Conservation (phyloP, 2,329 filamentous ascomycete genomes). For the Arthrinium phaeospermum region DNA sequence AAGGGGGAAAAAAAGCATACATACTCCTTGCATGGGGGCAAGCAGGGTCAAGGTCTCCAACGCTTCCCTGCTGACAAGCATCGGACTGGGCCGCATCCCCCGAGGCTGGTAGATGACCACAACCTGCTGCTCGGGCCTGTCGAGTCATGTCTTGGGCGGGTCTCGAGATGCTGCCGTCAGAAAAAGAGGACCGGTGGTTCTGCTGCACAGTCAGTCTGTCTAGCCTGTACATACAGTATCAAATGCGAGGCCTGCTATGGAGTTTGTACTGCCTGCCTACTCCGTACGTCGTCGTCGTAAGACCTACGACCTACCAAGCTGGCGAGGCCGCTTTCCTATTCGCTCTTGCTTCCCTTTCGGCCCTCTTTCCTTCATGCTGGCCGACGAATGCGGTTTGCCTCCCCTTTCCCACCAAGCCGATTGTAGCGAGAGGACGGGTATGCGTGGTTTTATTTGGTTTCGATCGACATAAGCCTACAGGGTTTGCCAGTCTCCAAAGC, state of each 20-base stretch:
- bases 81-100: conserved; percentile 14
- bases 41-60: conserved; percentile 3
- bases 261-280: background rate
- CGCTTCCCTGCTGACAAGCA: conserved; percentile 6
- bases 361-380: conserved; percentile 1
- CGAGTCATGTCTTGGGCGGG: background rate
- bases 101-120: conserved; percentile 13
- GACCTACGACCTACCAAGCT: background rate
- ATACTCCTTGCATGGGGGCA: conserved; percentile 8
- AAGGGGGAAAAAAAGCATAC: background rate
- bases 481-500: background rate
- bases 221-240: conserved; percentile 2
- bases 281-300: background rate
- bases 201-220: background rate
- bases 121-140: conserved; percentile 11
- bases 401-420: background rate
- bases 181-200: background rate
- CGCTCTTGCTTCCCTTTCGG: background rate
- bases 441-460: background rate
- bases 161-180: background rate
- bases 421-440: background rate
- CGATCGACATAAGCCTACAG: conserved; percentile 1
- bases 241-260: background rate
- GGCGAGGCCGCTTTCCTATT: background rate
- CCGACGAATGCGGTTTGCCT: conserved; percentile 14